Conservation (phyloP, 1,139 yeast species). For the Sugiyamaella grinbergsii region DNA sequence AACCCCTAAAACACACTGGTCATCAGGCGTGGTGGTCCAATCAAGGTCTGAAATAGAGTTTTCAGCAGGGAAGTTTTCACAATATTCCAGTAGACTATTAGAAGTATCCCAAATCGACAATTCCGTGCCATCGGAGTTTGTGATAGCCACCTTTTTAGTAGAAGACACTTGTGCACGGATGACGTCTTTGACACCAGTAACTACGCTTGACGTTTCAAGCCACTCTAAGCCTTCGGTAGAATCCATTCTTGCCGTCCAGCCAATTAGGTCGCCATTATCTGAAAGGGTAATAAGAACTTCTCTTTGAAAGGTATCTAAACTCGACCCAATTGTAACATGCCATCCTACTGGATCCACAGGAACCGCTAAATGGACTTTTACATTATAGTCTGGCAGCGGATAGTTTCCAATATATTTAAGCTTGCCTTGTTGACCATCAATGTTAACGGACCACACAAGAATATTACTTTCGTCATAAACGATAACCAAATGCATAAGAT, state of each 20-base stretch:
- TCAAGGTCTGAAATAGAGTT: conserved; percentile 58
- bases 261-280: conserved; percentile 54
- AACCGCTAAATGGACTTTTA: conserved; percentile 51
- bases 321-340: conserved; percentile 44
- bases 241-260: conserved; percentile 48
- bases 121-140: conserved; percentile 53
- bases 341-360: conserved; percentile 71
- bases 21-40: conserved; percentile 72
- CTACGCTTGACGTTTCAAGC: conserved; percentile 52
- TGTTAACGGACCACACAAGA: conserved; percentile 27
- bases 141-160: conserved; percentile 70
- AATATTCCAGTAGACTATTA: conserved; percentile 68
- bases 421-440: conserved; percentile 6
- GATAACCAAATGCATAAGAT: conserved; percentile 21
- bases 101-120: conserved; percentile 77
- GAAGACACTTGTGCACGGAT: conserved; percentile 70
- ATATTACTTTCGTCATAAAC: conserved; percentile 22
- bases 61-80: conserved; percentile 46
- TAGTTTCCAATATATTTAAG: conserved; percentile 32
- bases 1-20: conserved; percentile 75
- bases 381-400: conserved; percentile 31
- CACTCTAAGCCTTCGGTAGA: conserved; percentile 43
- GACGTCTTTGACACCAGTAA: conserved; percentile 59
- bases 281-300: conserved; percentile 64
- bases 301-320: conserved; percentile 46